Percentiles rank a stretch among this genome's conserved stretches.
phyloP scores from a whole-genome alignment of 768 basidiomycete species.

The Termitomyces sp. region DNA sequence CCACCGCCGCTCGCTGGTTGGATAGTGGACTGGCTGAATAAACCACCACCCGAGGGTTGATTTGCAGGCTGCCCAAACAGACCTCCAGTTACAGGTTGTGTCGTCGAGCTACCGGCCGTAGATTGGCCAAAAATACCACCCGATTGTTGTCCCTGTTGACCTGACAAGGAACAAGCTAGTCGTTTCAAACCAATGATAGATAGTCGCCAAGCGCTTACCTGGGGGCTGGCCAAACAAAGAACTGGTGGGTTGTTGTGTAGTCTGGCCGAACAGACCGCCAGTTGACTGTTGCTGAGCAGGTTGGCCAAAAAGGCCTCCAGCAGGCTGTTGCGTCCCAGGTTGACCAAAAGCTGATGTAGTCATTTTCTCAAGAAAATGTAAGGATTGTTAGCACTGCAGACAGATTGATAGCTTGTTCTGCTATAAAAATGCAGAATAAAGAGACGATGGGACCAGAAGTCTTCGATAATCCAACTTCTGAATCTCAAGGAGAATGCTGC shows the following conservation, averaged over 20 bases:
- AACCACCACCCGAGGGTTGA: conserved; percentile 12
- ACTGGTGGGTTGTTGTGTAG: conserved; percentile 7
- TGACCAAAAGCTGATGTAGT: conserved; percentile 27
- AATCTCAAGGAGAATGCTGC: background rate
- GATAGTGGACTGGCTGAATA: conserved; percentile 25
- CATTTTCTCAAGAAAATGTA: conserved; percentile 10
- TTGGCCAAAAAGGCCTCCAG: conserved; percentile 26
- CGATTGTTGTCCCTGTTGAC: conserved; percentile 23
- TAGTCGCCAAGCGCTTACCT: conserved; percentile 15
- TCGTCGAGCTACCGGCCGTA: conserved; percentile 1
- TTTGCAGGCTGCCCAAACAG: conserved; percentile 20
- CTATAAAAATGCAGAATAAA: background rate
- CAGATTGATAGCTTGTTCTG: conserved; percentile 18
- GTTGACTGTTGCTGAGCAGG: conserved; percentile 18
- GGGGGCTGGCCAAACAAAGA: conserved; percentile 26
- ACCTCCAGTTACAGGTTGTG: conserved; percentile 16
- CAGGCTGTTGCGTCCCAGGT: conserved; percentile 17
- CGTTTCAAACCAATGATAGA: background rate
- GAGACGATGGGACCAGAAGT: background rate
- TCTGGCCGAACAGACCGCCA: conserved; percentile 24
- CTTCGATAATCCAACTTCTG: background rate
- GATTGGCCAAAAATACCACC: conserved; percentile 18
- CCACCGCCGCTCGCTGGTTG: conserved; percentile 17
- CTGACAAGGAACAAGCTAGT: conserved; percentile 22
- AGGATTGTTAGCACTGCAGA: conserved; percentile 27